phyloP scores from a whole-genome alignment of 2,329 filamentous ascomycete species.

The Penicillium brevicompactum region DNA sequence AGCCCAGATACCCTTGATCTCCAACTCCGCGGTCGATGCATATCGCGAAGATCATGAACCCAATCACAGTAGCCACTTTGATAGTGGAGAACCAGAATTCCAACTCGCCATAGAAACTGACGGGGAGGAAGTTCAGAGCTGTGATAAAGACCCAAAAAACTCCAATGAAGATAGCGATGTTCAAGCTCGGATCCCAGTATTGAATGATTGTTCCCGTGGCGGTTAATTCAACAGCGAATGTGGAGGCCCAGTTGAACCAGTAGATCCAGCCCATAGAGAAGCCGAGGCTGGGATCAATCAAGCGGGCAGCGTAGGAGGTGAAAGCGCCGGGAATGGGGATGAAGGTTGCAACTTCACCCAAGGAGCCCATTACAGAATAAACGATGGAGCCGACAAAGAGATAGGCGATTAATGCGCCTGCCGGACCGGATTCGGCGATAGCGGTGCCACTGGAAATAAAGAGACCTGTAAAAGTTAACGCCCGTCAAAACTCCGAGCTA shows the following conservation, averaged over 20 bases:
- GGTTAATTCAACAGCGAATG: conserved; percentile 72
- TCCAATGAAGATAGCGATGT: conserved; percentile 70
- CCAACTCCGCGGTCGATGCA: conserved; percentile 73
- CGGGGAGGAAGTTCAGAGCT: conserved; percentile 68
- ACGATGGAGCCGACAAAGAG: conserved; percentile 70
- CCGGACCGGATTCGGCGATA: conserved; percentile 65
- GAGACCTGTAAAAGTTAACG: conserved; percentile 51
- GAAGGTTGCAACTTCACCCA: conserved; percentile 72
- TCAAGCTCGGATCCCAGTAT: conserved; percentile 67
- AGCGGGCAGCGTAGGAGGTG: conserved; percentile 72
- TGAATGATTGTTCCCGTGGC: conserved; percentile 73
- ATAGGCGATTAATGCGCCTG: conserved; percentile 67
- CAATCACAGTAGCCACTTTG: conserved; percentile 73
- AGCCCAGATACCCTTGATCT: conserved; percentile 72
- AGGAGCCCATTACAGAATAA: conserved; percentile 70
- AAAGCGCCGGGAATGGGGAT: conserved; percentile 77
- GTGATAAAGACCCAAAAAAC: conserved; percentile 73
- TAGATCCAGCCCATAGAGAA: conserved; percentile 83
- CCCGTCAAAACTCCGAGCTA: background rate
- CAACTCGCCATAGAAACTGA: conserved; percentile 72
- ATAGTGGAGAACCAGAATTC: conserved; percentile 78
- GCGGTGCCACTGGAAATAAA: conserved; percentile 69
- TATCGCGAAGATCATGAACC: conserved; percentile 76
- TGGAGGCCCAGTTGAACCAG: conserved; percentile 76
- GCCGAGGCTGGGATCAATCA: conserved; percentile 70